These are phyloP conservation scores for Calonectria hongkongensis DNA, from an alignment of 2,329 filamentous ascomycete genomes.

Conservation along the genomic window DNA sequence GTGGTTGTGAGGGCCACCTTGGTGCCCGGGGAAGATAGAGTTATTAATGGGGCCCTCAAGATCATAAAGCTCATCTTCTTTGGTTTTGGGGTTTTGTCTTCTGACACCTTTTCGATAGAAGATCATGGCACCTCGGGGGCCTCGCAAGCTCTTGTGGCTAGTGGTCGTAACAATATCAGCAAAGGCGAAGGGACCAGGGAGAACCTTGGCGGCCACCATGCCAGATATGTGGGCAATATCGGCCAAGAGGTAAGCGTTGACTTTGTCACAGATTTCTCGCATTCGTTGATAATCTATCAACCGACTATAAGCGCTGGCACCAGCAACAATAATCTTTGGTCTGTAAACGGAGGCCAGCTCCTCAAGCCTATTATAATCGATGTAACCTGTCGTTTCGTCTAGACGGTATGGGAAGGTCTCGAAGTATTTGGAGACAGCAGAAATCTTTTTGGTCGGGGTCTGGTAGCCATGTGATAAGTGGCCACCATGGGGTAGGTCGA, in stretches of 20 bases:
- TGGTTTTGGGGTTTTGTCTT: constrained; percentile 87
- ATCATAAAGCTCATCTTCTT: constrained; percentile 90
- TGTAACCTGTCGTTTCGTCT: constrained; percentile 91
- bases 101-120: constrained; percentile 97
- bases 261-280: constrained; percentile 92
- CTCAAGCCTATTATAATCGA: constrained; percentile 95
- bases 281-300: constrained; percentile 96
- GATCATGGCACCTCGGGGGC: constrained; percentile 96
- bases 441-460: constrained; percentile 95
- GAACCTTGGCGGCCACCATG: constrained; percentile 91
- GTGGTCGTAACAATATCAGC: constrained; percentile 98
- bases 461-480: constrained; percentile 98
- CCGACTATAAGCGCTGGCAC: constrained; percentile 96
- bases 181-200: constrained; percentile 91
- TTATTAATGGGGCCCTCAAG: constrained; percentile 95
- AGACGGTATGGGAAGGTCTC: constrained; percentile 97
- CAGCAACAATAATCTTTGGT: constrained; percentile 96
- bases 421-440: constrained; percentile 99
- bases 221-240: constrained; percentile 99
- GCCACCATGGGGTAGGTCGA: constrained; percentile 96
- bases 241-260: constrained; percentile 92
- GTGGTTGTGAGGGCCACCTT: constrained; percentile 98
- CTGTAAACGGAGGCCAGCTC: constrained; percentile 91
- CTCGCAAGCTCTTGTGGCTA: constrained; percentile 97
- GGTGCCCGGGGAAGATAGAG: constrained; percentile 98